A percentile compares a stretch with the other conserved stretches of the same genome.
These are phyloP conservation scores for Capronia americana DNA, from an alignment of 2,329 filamentous ascomycete species.

Conservation along the genomic window DNA sequence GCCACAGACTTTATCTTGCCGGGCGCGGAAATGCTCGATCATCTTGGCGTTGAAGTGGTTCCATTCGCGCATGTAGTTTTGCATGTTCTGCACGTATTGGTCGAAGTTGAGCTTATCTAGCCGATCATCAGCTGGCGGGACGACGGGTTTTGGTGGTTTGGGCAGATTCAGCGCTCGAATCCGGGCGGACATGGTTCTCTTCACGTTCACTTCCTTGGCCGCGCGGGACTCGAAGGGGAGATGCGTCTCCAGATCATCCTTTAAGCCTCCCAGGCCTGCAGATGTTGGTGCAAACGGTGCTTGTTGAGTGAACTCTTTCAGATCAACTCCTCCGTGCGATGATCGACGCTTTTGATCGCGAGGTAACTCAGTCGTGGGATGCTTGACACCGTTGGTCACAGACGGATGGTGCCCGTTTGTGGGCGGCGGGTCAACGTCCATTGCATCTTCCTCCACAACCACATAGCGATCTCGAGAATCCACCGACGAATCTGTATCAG, in stretches of 20 bases:
- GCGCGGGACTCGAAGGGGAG: slow-evolving; percentile 66
- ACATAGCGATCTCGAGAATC: slow-evolving; percentile 31
- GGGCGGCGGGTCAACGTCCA: slow-evolving; percentile 55
- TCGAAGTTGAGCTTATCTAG: slow-evolving; percentile 58
- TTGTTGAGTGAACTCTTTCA: slow-evolving; percentile 59
- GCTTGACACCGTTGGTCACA: slow-evolving; percentile 18
- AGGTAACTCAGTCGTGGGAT: neutral
- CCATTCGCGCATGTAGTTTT: slow-evolving; percentile 63
- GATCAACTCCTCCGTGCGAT: slow-evolving; percentile 47
- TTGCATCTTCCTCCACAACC: slow-evolving; percentile 46
- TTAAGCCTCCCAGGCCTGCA: slow-evolving; percentile 59
- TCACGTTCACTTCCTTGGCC: slow-evolving; percentile 47
- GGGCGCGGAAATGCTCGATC: slow-evolving; percentile 61
- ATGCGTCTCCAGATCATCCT: slow-evolving; percentile 57
- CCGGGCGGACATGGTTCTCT: slow-evolving; percentile 46
- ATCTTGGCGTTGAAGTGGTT: slow-evolving; percentile 62
- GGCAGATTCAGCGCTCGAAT: slow-evolving; percentile 53
- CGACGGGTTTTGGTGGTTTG: slow-evolving; percentile 59
- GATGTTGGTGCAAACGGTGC: slow-evolving; percentile 57
- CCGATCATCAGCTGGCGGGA: slow-evolving; percentile 40
- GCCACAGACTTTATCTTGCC: slow-evolving; percentile 56
- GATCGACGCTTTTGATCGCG: slow-evolving; percentile 21
- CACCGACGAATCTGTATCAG: slow-evolving; percentile 12
- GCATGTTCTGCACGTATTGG: slow-evolving; percentile 60
- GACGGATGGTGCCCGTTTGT: slow-evolving; percentile 22